A percentile compares a stretch with the other conserved stretches of the same genome.
Evolutionary conservation across 306 rosid species (phyloP).

Genomic region (Cucurbita ficifolia): DNA sequence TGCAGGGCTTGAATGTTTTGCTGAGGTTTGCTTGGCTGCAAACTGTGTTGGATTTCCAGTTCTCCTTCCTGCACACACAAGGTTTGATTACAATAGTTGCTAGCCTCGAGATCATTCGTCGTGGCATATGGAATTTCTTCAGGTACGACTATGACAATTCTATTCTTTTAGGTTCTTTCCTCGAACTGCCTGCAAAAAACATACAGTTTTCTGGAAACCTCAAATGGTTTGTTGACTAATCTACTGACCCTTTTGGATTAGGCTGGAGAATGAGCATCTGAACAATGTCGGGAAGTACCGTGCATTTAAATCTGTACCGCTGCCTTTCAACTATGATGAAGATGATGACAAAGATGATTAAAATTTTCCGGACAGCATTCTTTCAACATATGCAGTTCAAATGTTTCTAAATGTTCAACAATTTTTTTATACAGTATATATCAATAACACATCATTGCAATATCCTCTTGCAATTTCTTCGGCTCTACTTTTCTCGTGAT

Average conservation of each 20-base stretch:
- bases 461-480: neutral
- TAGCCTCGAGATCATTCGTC: constrained; percentile 51
- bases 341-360: constrained; percentile 35
- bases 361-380: neutral
- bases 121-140: constrained; percentile 71
- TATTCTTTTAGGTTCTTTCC: neutral
- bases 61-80: constrained; percentile 29
- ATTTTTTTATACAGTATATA: too few relatives aligned
- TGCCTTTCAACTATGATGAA: constrained; percentile 60
- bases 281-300: constrained; percentile 71
- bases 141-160: constrained; percentile 17
- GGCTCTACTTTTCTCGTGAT: neutral
- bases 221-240: neutral
- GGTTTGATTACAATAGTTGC: constrained; percentile 29
- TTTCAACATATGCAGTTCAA: neutral
- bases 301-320: constrained; percentile 63
- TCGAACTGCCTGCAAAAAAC: neutral
- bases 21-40: constrained; percentile 69
- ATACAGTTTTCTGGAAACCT: neutral
- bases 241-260: neutral
- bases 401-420: too few relatives aligned
- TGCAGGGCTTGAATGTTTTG: constrained; percentile 48
- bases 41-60: constrained; percentile 27
- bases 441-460: neutral
- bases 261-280: constrained; percentile 72